Conservation (phyloP, 2,329 filamentous ascomycete genomes). For the Calycina herbarum region DNA sequence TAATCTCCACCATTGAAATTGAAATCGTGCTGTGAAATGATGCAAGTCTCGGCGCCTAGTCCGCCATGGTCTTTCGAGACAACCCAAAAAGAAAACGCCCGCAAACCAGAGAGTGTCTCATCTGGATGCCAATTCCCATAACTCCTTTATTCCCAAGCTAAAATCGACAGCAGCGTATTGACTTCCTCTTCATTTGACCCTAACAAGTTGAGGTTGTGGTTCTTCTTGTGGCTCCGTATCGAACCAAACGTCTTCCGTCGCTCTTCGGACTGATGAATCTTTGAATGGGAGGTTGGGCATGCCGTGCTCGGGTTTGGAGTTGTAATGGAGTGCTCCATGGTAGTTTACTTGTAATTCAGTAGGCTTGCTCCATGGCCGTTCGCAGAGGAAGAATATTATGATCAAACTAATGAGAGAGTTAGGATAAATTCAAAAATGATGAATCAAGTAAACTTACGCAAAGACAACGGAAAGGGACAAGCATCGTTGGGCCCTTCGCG, state of each 20-base stretch:
- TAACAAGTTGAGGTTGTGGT: background rate
- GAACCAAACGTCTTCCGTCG: constrained; percentile 21
- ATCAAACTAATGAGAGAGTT: constrained; percentile 18
- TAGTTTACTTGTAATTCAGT: constrained; percentile 14
- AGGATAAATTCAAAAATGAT: constrained; percentile 3
- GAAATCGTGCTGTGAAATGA: background rate
- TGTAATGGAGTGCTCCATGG: constrained; percentile 18
- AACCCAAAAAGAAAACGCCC: background rate
- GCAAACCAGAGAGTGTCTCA: background rate
- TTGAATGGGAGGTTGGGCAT: constrained; percentile 23
- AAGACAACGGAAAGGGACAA: constrained; percentile 26
- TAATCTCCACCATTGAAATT: background rate
- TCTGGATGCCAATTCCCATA: background rate
- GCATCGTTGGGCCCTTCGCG: constrained; percentile 23
- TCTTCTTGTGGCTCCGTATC: constrained; percentile 25
- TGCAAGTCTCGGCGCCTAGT: background rate
- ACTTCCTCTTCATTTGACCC: background rate
- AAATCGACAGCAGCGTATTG: background rate
- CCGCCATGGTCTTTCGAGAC: background rate
- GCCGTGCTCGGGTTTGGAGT: constrained; percentile 23
- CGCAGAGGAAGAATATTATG: constrained; percentile 19
- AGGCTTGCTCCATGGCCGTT: constrained; percentile 9
- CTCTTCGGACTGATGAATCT: constrained; percentile 19
- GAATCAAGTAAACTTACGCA: constrained; percentile 17
- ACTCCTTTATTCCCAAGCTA: background rate